These are phyloP conservation scores for Magnusiomyces clavatus DNA, from an alignment of 1,139 yeast genomes.

Conservation along the genomic window DNA sequence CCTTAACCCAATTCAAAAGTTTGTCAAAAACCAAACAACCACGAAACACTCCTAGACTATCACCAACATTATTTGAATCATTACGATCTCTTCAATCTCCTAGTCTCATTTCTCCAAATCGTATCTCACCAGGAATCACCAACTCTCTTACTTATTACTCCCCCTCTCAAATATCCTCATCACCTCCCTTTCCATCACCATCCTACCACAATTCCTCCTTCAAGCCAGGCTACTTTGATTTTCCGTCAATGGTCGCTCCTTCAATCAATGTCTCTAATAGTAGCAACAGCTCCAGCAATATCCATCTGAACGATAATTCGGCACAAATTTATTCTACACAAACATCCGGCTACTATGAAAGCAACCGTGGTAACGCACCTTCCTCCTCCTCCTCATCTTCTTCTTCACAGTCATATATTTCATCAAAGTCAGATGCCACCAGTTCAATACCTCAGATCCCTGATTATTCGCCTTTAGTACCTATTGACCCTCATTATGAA, in stretches of 20 bases:
- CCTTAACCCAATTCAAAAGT: no score
- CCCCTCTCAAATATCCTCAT: not conserved
- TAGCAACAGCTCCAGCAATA: not conserved
- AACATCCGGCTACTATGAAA: not conserved
- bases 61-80: no score
- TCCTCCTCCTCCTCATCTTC: not conserved
- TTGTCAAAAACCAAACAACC: no score
- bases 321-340: not conserved
- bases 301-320: not conserved
- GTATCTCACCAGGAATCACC: no score
- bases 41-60: no score
- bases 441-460: conserved; percentile 15
- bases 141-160: no score
- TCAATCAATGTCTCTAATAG: not conserved
- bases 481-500: conserved; percentile 22
- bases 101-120: no score
- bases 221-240: not conserved
- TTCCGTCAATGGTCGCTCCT: not conserved
- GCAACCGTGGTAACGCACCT: not conserved
- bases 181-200: not conserved
- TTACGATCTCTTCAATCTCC: no score
- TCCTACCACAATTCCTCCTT: not conserved
- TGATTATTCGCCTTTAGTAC: conserved; percentile 21
- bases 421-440: not conserved
- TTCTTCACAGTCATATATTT: not conserved